A percentile compares a stretch with the other conserved stretches of the same genome.
Evolutionary conservation across 2,329 filamentous ascomycete genomes (phyloP).

Genomic region (Lasiodiplodia hormozganensis): DNA sequence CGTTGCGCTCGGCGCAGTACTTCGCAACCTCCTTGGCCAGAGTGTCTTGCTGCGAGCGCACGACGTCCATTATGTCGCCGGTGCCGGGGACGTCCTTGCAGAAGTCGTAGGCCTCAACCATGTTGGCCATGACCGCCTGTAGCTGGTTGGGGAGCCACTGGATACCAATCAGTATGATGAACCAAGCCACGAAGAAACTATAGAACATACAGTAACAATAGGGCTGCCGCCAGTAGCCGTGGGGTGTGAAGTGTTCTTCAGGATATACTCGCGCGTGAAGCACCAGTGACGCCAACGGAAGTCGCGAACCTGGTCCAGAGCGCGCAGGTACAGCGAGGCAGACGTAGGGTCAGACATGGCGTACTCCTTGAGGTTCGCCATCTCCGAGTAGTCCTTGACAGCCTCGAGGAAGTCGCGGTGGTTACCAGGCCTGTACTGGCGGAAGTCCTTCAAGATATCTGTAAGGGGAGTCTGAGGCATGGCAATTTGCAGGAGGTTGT

Average conservation of each 20-base stretch:
- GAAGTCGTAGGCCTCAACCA: slow-evolving; percentile 64
- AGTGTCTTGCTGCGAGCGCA: slow-evolving; percentile 68
- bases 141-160: slow-evolving; percentile 83
- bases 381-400: slow-evolving; percentile 62
- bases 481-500: slow-evolving; percentile 82
- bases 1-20: slow-evolving; percentile 67
- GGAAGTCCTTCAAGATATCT: slow-evolving; percentile 85
- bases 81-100: slow-evolving; percentile 56
- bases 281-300: slow-evolving; percentile 88
- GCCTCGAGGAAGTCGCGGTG: slow-evolving; percentile 84
- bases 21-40: slow-evolving; percentile 76
- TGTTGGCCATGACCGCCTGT: slow-evolving; percentile 74
- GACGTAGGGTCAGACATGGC: slow-evolving; percentile 69
- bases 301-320: slow-evolving; percentile 76
- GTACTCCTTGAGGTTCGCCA: slow-evolving; percentile 65
- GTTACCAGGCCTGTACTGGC: slow-evolving; percentile 85
- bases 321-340: slow-evolving; percentile 54
- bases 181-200: neutral
- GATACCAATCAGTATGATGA: neutral
- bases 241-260: slow-evolving; percentile 77
- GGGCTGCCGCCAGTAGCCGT: slow-evolving; percentile 82
- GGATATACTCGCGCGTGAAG: slow-evolving; percentile 83
- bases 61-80: slow-evolving; percentile 71
- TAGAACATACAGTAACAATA: slow-evolving; percentile 68
- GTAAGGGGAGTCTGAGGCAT: slow-evolving; percentile 93